Evolutionary conservation across 2,329 filamentous ascomycete species (phyloP).

Genomic region (Calonectria multiphialidica): DNA sequence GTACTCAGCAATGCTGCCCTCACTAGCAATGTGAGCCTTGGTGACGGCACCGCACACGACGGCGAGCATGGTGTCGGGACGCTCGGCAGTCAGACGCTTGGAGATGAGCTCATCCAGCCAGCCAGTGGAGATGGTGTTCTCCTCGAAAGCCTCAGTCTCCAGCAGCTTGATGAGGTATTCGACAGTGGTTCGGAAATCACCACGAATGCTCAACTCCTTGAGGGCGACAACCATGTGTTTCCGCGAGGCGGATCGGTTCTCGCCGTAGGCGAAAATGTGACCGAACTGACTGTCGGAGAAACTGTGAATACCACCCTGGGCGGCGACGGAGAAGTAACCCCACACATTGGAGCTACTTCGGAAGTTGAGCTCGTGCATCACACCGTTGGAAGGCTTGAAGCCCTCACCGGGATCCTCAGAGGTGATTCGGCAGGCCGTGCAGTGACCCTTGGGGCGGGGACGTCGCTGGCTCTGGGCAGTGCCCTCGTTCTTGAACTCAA

Average conservation of each 20-base stretch:
- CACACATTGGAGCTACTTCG: conserved; percentile 98
- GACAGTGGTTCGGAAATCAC: conserved; percentile 98
- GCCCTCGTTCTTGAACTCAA: conserved; percentile 90
- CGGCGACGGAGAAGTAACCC: conserved; percentile 99
- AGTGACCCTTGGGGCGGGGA: conserved; percentile 95
- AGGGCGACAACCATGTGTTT: conserved; percentile 99
- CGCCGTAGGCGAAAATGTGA: conserved; percentile 98
- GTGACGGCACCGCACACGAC: conserved; percentile 95
- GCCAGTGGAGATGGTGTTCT: conserved; percentile 98
- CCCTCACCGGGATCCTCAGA: conserved; percentile 99
- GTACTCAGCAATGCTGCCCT: conserved; percentile 89
- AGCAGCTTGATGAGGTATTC: conserved; percentile 99
- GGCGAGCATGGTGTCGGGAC: conserved; percentile 93
- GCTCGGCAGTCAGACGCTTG: conserved; percentile 95
- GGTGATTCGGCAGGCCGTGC: conserved; percentile 98
- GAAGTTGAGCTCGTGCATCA: conserved; percentile 99
- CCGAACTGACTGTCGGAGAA: conserved; percentile 99
- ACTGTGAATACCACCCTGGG: conserved; percentile 96
- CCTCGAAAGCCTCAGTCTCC: conserved; percentile 97
- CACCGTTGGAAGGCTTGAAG: conserved; percentile 99
- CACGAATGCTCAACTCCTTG: conserved; percentile 99
- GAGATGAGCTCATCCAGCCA: conserved; percentile 99
- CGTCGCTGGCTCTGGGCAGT: conserved; percentile 88
- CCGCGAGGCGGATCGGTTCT: conserved; percentile 94
- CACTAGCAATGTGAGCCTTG: conserved; percentile 95